Percentiles rank a stretch among this genome's conserved stretches.
These are phyloP conservation scores for Dictyostelium discoideum DNA, from an alignment of 78 protist species.

Conservation along the genomic window dicty_2.7 NC_007088.5:3830501-3831000, in stretches of 20 bases:
- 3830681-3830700: conserved; percentile 13
- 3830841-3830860: conserved; percentile 25
- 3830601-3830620: background rate
- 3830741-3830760: conserved; percentile 32
- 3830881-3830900: conserved; percentile 16
- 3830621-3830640: conserved; percentile 9
- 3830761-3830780: conserved; percentile 34
- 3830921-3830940: background rate
- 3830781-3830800: background rate
- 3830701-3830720: conserved; percentile 45
- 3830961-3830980: conserved; percentile 1
- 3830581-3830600: background rate
- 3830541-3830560: background rate
- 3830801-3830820: background rate
- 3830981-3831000: background rate
- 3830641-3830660: conserved; percentile 20
- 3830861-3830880: conserved; percentile 38
- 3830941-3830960: background rate
- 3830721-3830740: background rate
- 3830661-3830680: conserved; percentile 28
- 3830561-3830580: background rate
- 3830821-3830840: conserved; percentile 5
- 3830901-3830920: conserved; percentile 65
- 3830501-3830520: conserved; percentile 65
- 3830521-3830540: conserved; percentile 35